A percentile compares a stretch with the other conserved stretches of the same genome.
Conservation (phyloP, 208 protist species). For the Naegleria gruberi region DNA sequence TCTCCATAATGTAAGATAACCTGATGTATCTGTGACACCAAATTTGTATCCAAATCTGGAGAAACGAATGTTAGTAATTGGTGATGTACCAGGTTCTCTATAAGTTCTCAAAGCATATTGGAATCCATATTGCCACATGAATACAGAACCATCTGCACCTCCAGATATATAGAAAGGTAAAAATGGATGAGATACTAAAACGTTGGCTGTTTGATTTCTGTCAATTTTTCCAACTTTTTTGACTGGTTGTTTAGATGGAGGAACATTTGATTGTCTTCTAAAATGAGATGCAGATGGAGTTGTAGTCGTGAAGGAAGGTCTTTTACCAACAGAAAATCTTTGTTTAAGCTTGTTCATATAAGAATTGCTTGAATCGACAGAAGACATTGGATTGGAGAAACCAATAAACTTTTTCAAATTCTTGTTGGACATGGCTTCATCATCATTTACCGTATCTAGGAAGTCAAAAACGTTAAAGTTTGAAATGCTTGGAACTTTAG, state of each 20-base stretch:
- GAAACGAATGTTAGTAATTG: constrained; percentile 24
- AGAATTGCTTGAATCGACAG: background rate
- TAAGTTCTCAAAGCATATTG: background rate
- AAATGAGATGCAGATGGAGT: background rate
- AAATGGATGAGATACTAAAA: constrained; percentile 24
- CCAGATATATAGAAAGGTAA: constrained; percentile 33
- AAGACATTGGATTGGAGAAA: background rate
- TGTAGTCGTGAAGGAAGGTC: background rate
- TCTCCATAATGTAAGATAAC: constrained; percentile 26
- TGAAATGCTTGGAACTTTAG: background rate
- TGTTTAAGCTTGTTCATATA: background rate
- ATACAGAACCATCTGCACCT: constrained; percentile 23
- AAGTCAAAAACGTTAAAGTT: constrained; percentile 8
- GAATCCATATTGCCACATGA: constrained; percentile 23
- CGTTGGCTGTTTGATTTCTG: background rate
- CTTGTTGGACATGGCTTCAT: background rate
- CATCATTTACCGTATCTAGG: background rate
- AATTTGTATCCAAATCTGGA: constrained; percentile 22
- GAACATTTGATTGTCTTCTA: background rate
- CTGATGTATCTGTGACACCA: constrained; percentile 19
- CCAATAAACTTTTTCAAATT: constrained; percentile 2
- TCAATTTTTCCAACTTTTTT: background rate
- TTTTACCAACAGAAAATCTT: background rate
- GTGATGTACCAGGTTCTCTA: background rate
- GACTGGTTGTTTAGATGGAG: background rate